Evolutionary conservation across 2,329 filamentous ascomycete species (phyloP).

Genomic region (Lecanicillium sp.): DNA sequence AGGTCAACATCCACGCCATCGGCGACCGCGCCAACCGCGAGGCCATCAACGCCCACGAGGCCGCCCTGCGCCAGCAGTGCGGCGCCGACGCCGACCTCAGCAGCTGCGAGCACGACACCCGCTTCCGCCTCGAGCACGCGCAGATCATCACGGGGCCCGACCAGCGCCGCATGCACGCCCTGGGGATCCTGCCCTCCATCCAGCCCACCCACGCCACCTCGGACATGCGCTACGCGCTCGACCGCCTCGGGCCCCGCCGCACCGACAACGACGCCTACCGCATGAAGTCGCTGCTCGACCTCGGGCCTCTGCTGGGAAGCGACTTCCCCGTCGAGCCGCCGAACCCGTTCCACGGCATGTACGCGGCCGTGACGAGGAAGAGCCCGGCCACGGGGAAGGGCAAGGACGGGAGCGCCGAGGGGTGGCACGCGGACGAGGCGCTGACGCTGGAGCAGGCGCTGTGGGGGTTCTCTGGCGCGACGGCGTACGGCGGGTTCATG

Average conservation of each 20-base stretch:
- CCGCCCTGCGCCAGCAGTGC: constrained; percentile 49
- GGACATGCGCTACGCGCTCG: constrained; percentile 61
- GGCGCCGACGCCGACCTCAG: constrained; percentile 32
- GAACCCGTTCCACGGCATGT: constrained; percentile 62
- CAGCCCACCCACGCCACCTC: constrained; percentile 68
- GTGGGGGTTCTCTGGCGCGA: constrained; percentile 54
- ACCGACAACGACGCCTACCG: constrained; percentile 55
- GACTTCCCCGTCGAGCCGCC: constrained; percentile 69
- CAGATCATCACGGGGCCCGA: constrained; percentile 65
- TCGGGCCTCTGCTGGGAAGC: constrained; percentile 54
- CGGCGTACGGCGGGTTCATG: constrained; percentile 53
- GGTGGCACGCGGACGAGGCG: constrained; percentile 56
- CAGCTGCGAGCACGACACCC: constrained; percentile 46
- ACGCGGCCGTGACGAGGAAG: constrained; percentile 58
- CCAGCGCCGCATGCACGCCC: constrained; percentile 49
- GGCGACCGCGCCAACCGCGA: constrained; percentile 63
- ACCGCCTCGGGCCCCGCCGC: constrained; percentile 51
- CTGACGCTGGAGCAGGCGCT: constrained; percentile 55
- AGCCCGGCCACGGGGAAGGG: constrained; percentile 51
- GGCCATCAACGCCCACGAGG: constrained; percentile 56
- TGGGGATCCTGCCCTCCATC: constrained; percentile 61
- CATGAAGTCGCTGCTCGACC: constrained; percentile 55
- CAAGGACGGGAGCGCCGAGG: constrained; percentile 38
- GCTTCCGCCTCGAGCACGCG: constrained; percentile 64
- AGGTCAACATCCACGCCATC: constrained; percentile 69